Percentiles rank a stretch among this genome's conserved stretches.
Conservation (phyloP, 2,329 filamentous ascomycete genomes). For the Fusarium pseudonygamai region DNA sequence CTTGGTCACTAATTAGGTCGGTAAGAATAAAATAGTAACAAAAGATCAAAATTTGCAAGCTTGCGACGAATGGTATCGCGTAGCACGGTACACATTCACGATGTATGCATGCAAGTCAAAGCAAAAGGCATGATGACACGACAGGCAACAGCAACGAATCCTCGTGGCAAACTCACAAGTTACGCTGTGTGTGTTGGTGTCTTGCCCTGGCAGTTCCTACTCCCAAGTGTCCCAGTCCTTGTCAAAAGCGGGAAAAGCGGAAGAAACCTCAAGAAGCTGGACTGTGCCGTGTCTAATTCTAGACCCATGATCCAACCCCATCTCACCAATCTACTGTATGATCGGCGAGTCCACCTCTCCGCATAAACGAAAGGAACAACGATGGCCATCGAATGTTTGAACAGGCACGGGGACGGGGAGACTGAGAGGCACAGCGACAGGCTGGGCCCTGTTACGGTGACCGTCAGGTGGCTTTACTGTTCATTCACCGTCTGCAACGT, state of each 20-base stretch:
- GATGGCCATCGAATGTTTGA: conserved; percentile 4
- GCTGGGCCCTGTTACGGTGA: conserved; percentile 3
- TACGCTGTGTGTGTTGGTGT: conserved; percentile 8
- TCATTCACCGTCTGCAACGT: conserved; percentile 8
- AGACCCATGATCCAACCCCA: background rate
- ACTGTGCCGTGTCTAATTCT: conserved; percentile 5
- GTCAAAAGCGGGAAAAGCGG: background rate
- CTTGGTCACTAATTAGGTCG: background rate
- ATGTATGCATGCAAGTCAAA: conserved; percentile 26
- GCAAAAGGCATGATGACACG: conserved; percentile 5
- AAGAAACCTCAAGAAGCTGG: conserved; percentile 4
- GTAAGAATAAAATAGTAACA: background rate
- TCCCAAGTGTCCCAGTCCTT: background rate
- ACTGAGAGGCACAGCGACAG: background rate
- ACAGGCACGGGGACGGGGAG: background rate
- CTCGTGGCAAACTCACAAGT: conserved; percentile 23
- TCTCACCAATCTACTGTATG: conserved; percentile 2
- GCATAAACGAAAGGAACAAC: conserved; percentile 37
- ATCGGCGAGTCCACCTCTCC: conserved; percentile 27
- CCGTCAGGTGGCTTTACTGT: background rate
- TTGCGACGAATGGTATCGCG: background rate
- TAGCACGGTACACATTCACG: conserved; percentile 3
- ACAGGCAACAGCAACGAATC: conserved; percentile 4
- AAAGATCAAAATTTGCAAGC: background rate
- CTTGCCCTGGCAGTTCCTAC: conserved; percentile 25